Base-by-base conservation (phyloP, 108 stramenopile genomes). In the Nannochloropsis oceanica region DNA sequence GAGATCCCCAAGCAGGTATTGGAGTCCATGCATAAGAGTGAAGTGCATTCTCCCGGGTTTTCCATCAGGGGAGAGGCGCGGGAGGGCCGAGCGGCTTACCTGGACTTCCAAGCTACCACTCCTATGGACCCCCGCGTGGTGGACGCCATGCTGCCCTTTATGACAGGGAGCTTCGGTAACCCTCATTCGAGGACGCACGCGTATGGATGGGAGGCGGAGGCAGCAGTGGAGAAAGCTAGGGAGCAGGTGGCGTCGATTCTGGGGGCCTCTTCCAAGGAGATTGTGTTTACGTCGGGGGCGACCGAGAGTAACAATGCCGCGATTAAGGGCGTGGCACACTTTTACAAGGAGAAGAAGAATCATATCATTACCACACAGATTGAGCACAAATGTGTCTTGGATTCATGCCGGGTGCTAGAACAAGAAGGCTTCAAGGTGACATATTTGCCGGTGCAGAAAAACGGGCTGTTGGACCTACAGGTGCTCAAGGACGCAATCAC, bases 341-440 rank as follows among this genome's bases (percentile, higher is more conserved):
- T 97, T 87, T 96, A 97, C 91, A 91, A 93, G 22, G 93, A 87
- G 86, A 84, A 92, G 87, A 93, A 93, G 89, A 94, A 94, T 81
- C 99, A 99, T 90, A 87, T 99, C 34, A 96, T 99, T 87, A 99
- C 99, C 43, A 98, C 97, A 1, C 97, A 98, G 91, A 99, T 96
- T 25, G 99, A 99, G 88, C 99, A 99, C 92, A 99, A 99, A 90
- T 99, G 99, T 89, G 99, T 99, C 14, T 90, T 99, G 87, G 99
- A 99, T 88, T 93, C 93, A 34, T 98, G 97, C 91, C 94, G 99
- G 11, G 93, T 83, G 80, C 89, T 99, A 82, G 99, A 99, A 91
- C 87, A 91, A 88, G 97, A 99, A 91, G 99, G 98, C 80, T 98
- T 94, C 87, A 95, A 98, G 79, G 97, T 99, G 12, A 97, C 96